Percentiles rank a stretch among this genome's conserved stretches.
Evolutionary conservation across 345 rosid species (phyloP).

Genomic region (Ceriops decandra): DNA sequence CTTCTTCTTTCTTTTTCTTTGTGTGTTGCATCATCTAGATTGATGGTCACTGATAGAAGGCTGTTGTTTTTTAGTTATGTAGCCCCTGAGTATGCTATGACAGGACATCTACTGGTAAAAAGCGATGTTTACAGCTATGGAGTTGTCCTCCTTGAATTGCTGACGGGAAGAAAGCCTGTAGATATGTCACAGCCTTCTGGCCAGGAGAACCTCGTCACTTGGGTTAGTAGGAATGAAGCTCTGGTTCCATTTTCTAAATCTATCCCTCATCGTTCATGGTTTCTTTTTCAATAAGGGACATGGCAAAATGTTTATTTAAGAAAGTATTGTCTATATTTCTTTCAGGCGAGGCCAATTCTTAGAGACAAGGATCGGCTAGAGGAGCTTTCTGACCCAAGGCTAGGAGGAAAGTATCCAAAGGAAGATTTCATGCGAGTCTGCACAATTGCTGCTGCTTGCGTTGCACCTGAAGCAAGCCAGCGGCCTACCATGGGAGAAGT

Average conservation of each 20-base stretch:
- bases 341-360: conserved; percentile 92
- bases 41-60: conserved; percentile 3
- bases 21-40: background rate
- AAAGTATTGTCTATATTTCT: conserved; percentile 12
- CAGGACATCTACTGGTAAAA: conserved; percentile 94
- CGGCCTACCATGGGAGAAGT: conserved; percentile 99
- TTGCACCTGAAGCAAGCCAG: conserved; percentile 89
- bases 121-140: conserved; percentile 99
- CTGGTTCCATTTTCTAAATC: background rate
- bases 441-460: conserved; percentile 98
- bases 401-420: conserved; percentile 77
- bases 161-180: conserved; percentile 93
- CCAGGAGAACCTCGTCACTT: conserved; percentile 95
- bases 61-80: conserved; percentile 61
- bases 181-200: conserved; percentile 99
- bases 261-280: background rate
- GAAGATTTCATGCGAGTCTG: conserved; percentile 90
- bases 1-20: conserved; percentile 10
- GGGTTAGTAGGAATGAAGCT: conserved; percentile 52
- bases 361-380: conserved; percentile 90
- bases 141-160: conserved; percentile 89
- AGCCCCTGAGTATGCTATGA: conserved; percentile 99
- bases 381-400: conserved; percentile 81
- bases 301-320: background rate
- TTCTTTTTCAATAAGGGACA: background rate